Conservation (phyloP, 495 filamentous ascomycete species). For the Durotheca rogersii region DNA sequence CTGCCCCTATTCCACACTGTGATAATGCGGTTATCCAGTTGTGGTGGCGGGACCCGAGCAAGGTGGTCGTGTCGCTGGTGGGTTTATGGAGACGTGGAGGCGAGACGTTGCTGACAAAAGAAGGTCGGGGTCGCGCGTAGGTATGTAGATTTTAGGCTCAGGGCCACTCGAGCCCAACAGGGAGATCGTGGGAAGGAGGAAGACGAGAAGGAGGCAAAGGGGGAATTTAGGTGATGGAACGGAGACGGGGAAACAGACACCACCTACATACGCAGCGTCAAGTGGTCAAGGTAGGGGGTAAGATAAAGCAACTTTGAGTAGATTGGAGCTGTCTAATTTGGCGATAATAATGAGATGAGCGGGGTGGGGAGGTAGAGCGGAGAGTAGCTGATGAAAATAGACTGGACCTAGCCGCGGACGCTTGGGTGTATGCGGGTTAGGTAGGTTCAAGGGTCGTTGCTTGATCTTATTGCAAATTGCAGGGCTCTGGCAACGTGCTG, state of each 20-base stretch:
- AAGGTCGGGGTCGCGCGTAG: background rate
- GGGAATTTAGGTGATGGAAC: conserved; percentile 9
- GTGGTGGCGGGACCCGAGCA: conserved; percentile 13
- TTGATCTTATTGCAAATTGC: conserved; percentile 19
- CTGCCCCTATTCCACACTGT: no score
- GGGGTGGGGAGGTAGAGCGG: conserved; percentile 6
- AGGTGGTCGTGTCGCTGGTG: conserved; percentile 19
- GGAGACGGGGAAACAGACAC: background rate
- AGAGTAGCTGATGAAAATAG: conserved; percentile 6
- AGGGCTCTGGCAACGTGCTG: conserved; percentile 26
- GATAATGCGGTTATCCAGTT: conserved; percentile 8
- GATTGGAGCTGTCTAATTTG: conserved; percentile 17
- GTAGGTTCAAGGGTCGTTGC: conserved; percentile 9
- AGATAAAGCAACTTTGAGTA: conserved; percentile 3
- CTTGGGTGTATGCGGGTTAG: conserved; percentile 20
- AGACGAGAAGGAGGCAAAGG: conserved; percentile 2
- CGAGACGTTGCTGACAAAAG: conserved; percentile 1
- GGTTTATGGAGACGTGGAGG: conserved; percentile 3
- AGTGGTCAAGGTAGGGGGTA: background rate
- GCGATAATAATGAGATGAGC: conserved; percentile 20
- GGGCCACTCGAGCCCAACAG: conserved; percentile 19
- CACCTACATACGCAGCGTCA: conserved; percentile 1
- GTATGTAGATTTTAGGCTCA: conserved; percentile 8
- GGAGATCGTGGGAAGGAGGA: conserved; percentile 2
- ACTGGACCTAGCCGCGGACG: conserved; percentile 6